Base-by-base conservation (phyloP, 495 filamentous ascomycete genomes). In the Neurospora tetrasperma region DNA sequence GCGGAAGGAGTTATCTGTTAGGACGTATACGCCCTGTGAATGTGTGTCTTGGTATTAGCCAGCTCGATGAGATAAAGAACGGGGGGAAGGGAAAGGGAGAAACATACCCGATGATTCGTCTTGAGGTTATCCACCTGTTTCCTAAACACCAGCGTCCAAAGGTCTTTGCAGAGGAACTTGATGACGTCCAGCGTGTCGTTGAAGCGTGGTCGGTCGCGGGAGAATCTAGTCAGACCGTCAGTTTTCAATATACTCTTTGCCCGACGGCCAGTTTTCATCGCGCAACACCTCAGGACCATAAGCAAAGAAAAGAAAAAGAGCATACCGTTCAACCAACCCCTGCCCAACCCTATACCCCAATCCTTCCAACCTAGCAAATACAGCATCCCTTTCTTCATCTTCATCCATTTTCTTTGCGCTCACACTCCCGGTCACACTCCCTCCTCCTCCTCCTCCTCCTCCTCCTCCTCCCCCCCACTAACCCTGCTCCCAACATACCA, bases 121-220 rank as follows among this genome's bases (percentile, higher is more conserved):
- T 98, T 99, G 54, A 99, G 85, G 83, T 98, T 98, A 80, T 99
- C 96, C 76, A 98, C 90, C 82, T 98, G 96, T 82, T 99, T 99
- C 80, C 93, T 86, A 82, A 97, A 99, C 42, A 98, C 87, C 48
- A 97, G 86, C 69, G 89, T 93, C 96, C 96, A 99, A 59, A 99
- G 83, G 79, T 99, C 96, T 81, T 98, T 99, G 87, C 96, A 99
- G 42, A 98, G 86, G 79, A 98, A 98, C 81, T 99, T 99, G 79
- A 99, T 98, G 39, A 93, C 90, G 77, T 96, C 93, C 27, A 97
- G 86, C 42, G 93, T 93, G 81, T 96, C 92, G 38, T 88, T 90
- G 81, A 97, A 96, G 62, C 94, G 90, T 54, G 96, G 93, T 62
- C 93, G 86, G 80, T 97, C 92, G 74, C 90, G 88, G 46, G 93